These are phyloP conservation scores for Wickerhamomyces subpelliculosus DNA, from an alignment of 805 yeast genomes.

Conservation along the genomic window DNA sequence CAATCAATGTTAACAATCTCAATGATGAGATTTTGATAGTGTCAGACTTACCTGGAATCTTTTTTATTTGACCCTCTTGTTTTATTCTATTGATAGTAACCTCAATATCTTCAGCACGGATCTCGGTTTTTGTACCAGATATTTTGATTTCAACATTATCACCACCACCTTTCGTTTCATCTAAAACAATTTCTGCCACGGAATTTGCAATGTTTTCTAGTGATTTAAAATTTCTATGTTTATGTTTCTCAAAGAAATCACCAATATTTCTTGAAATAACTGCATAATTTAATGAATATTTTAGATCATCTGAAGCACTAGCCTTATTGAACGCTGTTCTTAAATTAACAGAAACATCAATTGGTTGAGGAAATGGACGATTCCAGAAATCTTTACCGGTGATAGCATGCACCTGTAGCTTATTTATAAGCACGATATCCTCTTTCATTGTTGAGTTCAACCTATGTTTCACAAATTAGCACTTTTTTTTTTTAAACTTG, in stretches of 20 bases:
- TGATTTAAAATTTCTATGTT: slow-evolving; percentile 28
- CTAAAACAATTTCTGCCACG: slow-evolving; percentile 38
- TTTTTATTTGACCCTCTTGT: slow-evolving; percentile 5
- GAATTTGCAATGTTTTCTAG: slow-evolving; percentile 36
- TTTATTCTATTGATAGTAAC: slow-evolving; percentile 31
- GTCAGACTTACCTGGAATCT: slow-evolving; percentile 11
- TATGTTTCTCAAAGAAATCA: slow-evolving; percentile 38
- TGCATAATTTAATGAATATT: slow-evolving; percentile 83
- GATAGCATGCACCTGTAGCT: slow-evolving; percentile 53
- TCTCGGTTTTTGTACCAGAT: slow-evolving; percentile 46
- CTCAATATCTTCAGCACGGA: slow-evolving; percentile 46
- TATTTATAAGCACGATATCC: slow-evolving; percentile 38
- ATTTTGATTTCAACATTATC: slow-evolving; percentile 34
- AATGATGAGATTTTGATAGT: slow-evolving; percentile 40
- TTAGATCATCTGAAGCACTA: slow-evolving; percentile 74
- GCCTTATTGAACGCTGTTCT: slow-evolving; percentile 65
- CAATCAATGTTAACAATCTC: slow-evolving; percentile 70
- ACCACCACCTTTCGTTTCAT: slow-evolving; percentile 39
- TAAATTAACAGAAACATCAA: slow-evolving; percentile 50
- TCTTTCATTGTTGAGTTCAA: neutral
- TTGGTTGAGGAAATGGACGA: slow-evolving; percentile 59
- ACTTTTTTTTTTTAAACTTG: too few species aligned
- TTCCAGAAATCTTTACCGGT: slow-evolving; percentile 76
- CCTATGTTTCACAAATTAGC: too few species aligned
- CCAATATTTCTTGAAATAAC: slow-evolving; percentile 65